These are phyloP conservation scores for Helotiales sp. DNA, from an alignment of 2,329 filamentous ascomycete genomes.

Conservation along the genomic window DNA sequence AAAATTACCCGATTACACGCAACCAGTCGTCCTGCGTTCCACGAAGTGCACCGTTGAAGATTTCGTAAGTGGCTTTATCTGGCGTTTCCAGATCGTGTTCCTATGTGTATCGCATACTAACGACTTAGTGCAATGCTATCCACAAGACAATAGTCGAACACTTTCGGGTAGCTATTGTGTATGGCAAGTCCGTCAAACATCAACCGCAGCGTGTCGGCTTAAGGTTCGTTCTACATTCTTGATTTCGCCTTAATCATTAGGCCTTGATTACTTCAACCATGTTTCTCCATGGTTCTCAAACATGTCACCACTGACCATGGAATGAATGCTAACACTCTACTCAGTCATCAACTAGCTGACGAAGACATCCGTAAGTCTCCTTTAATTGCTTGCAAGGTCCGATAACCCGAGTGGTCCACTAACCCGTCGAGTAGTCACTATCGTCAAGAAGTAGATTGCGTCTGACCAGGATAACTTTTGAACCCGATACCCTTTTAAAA, in stretches of 20 bases:
- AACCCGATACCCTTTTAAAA: background rate
- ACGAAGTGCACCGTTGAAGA: constrained; percentile 89
- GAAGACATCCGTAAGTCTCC: constrained; percentile 74
- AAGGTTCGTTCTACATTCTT: constrained; percentile 35
- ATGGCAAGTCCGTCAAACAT: constrained; percentile 97
- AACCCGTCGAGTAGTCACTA: constrained; percentile 50
- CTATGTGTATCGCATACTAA: constrained; percentile 15
- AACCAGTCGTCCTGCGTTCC: constrained; percentile 85
- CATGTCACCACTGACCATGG: background rate
- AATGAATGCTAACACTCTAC: background rate
- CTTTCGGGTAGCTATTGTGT: constrained; percentile 94
- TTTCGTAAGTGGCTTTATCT: constrained; percentile 69
- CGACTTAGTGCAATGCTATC: constrained; percentile 85
- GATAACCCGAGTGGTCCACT: constrained; percentile 8
- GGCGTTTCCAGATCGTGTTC: background rate
- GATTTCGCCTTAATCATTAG: background rate
- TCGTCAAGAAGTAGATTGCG: constrained; percentile 61
- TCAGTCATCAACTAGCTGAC: constrained; percentile 71
- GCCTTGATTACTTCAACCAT: background rate
- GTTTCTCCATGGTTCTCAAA: background rate
- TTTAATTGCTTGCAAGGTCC: background rate
- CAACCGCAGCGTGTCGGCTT: constrained; percentile 95
- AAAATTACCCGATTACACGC: constrained; percentile 85
- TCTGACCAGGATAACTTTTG: background rate
- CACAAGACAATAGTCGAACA: constrained; percentile 95